A percentile compares a stretch with the other conserved stretches of the same genome.
phyloP scores from a whole-genome alignment of 352 stramenopile species.

The Thalassiosira hispida region DNA sequence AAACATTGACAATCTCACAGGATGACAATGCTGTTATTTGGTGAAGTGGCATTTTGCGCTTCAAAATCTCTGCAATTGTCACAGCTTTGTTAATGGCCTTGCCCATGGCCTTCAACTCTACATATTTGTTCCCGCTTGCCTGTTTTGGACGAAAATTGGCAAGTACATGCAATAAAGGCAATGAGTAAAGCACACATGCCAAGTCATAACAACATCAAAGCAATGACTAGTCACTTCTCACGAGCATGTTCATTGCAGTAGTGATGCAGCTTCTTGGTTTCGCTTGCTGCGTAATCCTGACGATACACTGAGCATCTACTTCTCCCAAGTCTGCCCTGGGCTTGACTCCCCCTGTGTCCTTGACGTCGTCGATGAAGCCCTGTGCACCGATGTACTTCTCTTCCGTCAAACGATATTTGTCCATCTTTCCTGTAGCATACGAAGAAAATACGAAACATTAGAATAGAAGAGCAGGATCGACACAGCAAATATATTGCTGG shows the following conservation, averaged over 20 bases:
- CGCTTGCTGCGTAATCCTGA: slow-evolving; percentile 83
- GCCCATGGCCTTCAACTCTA: slow-evolving; percentile 85
- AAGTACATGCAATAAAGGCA: neutral
- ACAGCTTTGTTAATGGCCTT: slow-evolving; percentile 86
- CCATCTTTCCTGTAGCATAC: slow-evolving; percentile 63
- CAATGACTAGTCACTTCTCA: slow-evolving; percentile 55
- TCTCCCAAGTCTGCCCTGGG: slow-evolving; percentile 25
- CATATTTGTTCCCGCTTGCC: slow-evolving; percentile 59
- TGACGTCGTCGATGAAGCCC: slow-evolving; percentile 59
- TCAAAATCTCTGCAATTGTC: slow-evolving; percentile 85
- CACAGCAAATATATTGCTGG: neutral
- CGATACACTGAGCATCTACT: slow-evolving; percentile 46
- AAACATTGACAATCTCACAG: slow-evolving; percentile 83
- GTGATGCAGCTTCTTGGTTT: slow-evolving; percentile 86
- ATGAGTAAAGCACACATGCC: neutral
- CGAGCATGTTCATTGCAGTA: slow-evolving; percentile 81
- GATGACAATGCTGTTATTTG: slow-evolving; percentile 79
- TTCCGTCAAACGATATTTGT: slow-evolving; percentile 84
- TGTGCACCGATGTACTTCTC: slow-evolving; percentile 63
- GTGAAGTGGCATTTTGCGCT: slow-evolving; percentile 83
- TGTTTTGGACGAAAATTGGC: slow-evolving; percentile 12
- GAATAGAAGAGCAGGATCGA: neutral
- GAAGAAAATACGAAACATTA: slow-evolving; percentile 2
- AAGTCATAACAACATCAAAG: slow-evolving; percentile 3
- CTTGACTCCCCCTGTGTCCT: slow-evolving; percentile 21